phyloP scores from a whole-genome alignment of 352 stramenopile species.

The Phytophthora multivora region DNA sequence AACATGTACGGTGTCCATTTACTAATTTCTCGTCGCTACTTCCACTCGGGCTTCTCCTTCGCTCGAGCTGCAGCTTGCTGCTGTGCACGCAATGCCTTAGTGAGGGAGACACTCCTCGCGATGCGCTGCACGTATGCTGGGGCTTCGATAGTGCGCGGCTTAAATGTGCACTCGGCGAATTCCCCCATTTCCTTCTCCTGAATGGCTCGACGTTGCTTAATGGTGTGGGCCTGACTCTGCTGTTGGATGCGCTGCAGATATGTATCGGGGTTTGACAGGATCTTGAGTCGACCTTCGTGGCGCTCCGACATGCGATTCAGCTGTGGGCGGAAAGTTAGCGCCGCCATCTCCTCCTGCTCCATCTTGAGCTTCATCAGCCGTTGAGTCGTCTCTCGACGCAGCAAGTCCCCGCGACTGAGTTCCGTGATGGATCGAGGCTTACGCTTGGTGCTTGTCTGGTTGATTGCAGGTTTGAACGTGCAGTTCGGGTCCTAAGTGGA shows the following conservation, averaged over 20 bases:
- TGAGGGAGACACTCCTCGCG: conserved; percentile 73
- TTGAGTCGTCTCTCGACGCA: conserved; percentile 79
- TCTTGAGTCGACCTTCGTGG: conserved; percentile 78
- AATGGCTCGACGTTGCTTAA: conserved; percentile 74
- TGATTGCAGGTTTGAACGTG: conserved; percentile 87
- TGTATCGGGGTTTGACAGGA: conserved; percentile 77
- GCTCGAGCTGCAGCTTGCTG: conserved; percentile 45
- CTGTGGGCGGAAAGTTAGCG: conserved; percentile 79
- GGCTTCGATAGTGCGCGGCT: conserved; percentile 81
- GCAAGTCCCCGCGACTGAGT: conserved; percentile 74
- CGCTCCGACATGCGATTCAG: conserved; percentile 71
- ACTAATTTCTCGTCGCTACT: conserved; percentile 34
- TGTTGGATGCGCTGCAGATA: conserved; percentile 85
- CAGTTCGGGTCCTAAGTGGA: conserved; percentile 70
- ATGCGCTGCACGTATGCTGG: conserved; percentile 86
- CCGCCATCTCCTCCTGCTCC: conserved; percentile 87
- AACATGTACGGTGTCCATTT: background rate
- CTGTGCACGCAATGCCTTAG: conserved; percentile 68
- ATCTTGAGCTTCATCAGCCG: conserved; percentile 87
- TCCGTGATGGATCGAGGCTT: conserved; percentile 76
- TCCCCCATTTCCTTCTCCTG: conserved; percentile 85
- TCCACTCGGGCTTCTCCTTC: conserved; percentile 70
- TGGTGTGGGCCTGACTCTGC: conserved; percentile 69
- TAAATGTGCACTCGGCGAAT: conserved; percentile 87
- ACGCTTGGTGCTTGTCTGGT: conserved; percentile 65